phyloP scores from a whole-genome alignment of 2,329 filamentous ascomycete species.

The Botrytis sinoallii region DNA sequence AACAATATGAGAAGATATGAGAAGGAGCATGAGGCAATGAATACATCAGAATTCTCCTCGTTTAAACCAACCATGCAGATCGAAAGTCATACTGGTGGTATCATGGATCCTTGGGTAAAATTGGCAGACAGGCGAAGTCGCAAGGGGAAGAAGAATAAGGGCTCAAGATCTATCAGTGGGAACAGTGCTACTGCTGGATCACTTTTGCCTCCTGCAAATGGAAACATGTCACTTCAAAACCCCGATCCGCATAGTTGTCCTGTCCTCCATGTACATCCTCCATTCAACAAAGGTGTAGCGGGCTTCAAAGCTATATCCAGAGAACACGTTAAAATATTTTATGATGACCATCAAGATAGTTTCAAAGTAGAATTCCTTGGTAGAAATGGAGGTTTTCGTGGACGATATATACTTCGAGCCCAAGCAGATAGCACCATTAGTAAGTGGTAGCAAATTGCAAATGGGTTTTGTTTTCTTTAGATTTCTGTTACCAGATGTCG shows the following conservation, averaged over 20 bases:
- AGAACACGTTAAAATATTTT: constrained; percentile 69
- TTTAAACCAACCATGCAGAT: constrained; percentile 54
- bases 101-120: constrained; percentile 42
- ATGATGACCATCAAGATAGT: constrained; percentile 58
- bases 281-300: constrained; percentile 55
- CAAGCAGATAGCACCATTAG: constrained; percentile 54
- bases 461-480: constrained; percentile 67
- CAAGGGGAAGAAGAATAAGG: constrained; percentile 41
- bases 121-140: constrained; percentile 8
- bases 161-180: constrained; percentile 44
- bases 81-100: constrained; percentile 67
- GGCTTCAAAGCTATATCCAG: constrained; percentile 72
- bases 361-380: constrained; percentile 62
- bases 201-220: background rate
- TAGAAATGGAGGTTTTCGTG: constrained; percentile 66
- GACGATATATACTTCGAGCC: constrained; percentile 56
- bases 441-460: constrained; percentile 64
- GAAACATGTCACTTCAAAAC: constrained; percentile 33
- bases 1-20: constrained; percentile 2
- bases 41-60: constrained; percentile 46
- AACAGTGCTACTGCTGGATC: constrained; percentile 29
- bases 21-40: constrained; percentile 38
- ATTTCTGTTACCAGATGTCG: constrained; percentile 67
- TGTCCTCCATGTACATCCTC: constrained; percentile 70
- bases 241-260: constrained; percentile 61